A percentile compares a stretch with the other conserved stretches of the same genome.
These are phyloP conservation scores for Pichia insulana DNA, from an alignment of 805 yeast species.

Conservation along the genomic window DNA sequence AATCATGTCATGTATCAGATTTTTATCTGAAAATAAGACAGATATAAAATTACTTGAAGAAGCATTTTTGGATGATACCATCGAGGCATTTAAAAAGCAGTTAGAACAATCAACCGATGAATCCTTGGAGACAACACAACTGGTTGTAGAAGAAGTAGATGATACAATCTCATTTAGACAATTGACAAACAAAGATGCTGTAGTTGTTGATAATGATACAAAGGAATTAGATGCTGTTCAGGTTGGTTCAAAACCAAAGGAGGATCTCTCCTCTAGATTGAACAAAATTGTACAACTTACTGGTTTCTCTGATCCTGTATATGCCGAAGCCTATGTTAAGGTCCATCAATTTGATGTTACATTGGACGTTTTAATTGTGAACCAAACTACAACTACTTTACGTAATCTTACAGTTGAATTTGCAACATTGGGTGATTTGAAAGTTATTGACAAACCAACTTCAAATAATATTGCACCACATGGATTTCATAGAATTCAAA, in stretches of 20 bases:
- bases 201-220: conserved; percentile 36
- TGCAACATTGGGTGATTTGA: conserved; percentile 92
- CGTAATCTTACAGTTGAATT: conserved; percentile 89
- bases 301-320: conserved; percentile 97
- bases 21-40: conserved; percentile 58
- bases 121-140: conserved; percentile 48
- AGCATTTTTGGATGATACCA: conserved; percentile 84
- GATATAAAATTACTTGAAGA: conserved; percentile 38
- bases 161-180: conserved; percentile 75
- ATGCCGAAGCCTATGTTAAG: conserved; percentile 93
- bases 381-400: conserved; percentile 86
- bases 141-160: conserved; percentile 68
- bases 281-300: conserved; percentile 87
- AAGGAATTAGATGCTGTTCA: conserved; percentile 56
- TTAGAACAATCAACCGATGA: conserved; percentile 44
- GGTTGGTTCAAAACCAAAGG: conserved; percentile 41
- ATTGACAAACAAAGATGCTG: conserved; percentile 40
- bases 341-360: conserved; percentile 97
- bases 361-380: conserved; percentile 85
- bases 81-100: conserved; percentile 71
- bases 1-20: conserved; percentile 76
- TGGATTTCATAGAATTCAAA: conserved; percentile 84
- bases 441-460: conserved; percentile 85
- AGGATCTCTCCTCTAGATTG: conserved; percentile 65
- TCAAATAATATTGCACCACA: conserved; percentile 94